phyloP scores from a whole-genome alignment of 192 early-diverging fungal genomes.

The Umbelopsis isabellina region DNA sequence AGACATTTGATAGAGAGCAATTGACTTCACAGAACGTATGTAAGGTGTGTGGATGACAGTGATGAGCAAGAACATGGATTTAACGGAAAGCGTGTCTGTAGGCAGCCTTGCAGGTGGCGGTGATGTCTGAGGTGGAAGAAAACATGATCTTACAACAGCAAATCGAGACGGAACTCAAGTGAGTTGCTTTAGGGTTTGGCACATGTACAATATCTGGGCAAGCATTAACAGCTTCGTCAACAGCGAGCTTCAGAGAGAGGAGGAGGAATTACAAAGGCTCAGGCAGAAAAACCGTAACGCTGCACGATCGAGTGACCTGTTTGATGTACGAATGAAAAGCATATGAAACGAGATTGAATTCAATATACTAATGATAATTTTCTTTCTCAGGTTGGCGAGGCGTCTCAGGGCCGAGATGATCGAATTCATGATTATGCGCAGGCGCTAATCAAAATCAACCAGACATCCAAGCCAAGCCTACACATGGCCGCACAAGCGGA shows the following conservation, averaged over 20 bases:
- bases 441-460: conserved; percentile 12
- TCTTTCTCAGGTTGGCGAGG: not conserved
- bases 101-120: conserved; percentile 12
- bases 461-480: not conserved
- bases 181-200: not conserved
- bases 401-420: not conserved
- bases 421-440: conserved; percentile 20
- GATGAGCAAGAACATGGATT: not conserved
- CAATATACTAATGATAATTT: not conserved
- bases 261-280: not conserved
- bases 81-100: not conserved
- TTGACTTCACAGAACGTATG: conserved; percentile 7
- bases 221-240: not conserved
- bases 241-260: conserved; percentile 2
- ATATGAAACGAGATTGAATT: not conserved
- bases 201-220: not conserved
- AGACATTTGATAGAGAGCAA: conserved; percentile 16
- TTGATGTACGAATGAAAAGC: not conserved
- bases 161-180: conserved; percentile 3
- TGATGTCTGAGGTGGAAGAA: conserved; percentile 16
- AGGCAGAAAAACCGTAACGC: not conserved
- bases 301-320: not conserved
- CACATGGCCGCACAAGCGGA: not conserved
- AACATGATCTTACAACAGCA: conserved; percentile 14
- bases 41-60: not conserved